Conservation (phyloP, 2,329 filamentous ascomycete genomes). For the Torrubiella hemipterigena region DNA sequence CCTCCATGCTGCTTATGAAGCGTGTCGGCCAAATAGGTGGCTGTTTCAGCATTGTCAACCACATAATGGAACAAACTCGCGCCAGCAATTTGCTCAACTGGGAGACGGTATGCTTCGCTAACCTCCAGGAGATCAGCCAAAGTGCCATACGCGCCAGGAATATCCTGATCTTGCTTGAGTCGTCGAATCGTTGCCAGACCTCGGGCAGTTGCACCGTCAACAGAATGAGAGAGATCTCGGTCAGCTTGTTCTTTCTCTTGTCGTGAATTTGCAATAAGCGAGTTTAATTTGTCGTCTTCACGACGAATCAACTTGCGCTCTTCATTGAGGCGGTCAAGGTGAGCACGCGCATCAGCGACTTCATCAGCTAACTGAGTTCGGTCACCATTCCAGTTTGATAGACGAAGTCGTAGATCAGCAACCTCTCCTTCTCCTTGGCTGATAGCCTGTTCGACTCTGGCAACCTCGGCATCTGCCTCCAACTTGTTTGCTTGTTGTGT, state of each 20-base stretch:
- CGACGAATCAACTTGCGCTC: slow-evolving; percentile 79
- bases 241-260: slow-evolving; percentile 71
- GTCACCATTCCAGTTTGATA: slow-evolving; percentile 69
- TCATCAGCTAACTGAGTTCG: slow-evolving; percentile 62
- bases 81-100: slow-evolving; percentile 87
- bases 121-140: slow-evolving; percentile 88
- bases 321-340: slow-evolving; percentile 67
- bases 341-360: slow-evolving; percentile 65
- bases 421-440: slow-evolving; percentile 61
- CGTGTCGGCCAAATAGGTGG: slow-evolving; percentile 66
- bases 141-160: slow-evolving; percentile 84
- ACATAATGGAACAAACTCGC: slow-evolving; percentile 92
- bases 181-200: slow-evolving; percentile 80
- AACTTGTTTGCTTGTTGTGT: slow-evolving; percentile 75
- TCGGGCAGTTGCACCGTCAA: slow-evolving; percentile 79
- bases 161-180: slow-evolving; percentile 65
- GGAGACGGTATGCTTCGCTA: slow-evolving; percentile 70
- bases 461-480: slow-evolving; percentile 74
- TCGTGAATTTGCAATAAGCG: slow-evolving; percentile 61
- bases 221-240: slow-evolving; percentile 64
- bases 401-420: slow-evolving; percentile 52
- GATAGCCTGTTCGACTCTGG: slow-evolving; percentile 59
- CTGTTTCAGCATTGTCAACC: slow-evolving; percentile 83
- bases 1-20: slow-evolving; percentile 72
- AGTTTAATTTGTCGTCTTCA: slow-evolving; percentile 78